These are phyloP conservation scores for Primulina tabacum DNA, from an alignment of 257 asterid species.

Conservation along the genomic window DNA sequence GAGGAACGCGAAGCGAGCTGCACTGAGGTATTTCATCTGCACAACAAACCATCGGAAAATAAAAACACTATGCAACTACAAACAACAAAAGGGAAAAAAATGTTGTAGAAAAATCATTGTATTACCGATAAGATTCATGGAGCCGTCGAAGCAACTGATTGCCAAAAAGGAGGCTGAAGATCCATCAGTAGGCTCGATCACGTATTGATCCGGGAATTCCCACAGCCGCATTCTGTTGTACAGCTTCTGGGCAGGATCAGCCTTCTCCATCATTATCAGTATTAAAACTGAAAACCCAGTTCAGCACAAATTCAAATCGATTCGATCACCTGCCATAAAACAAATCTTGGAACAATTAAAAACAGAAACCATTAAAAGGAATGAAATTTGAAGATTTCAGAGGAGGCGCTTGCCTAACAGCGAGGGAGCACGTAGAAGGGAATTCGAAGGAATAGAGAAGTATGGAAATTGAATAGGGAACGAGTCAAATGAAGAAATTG, in stretches of 20 bases:
- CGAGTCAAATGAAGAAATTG: not conserved
- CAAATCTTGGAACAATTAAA: not conserved
- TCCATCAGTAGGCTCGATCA: slow-evolving; percentile 91
- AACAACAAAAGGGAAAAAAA: not conserved
- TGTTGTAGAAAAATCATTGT: not conserved
- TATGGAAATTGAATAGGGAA: not conserved
- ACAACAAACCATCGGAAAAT: not conserved
- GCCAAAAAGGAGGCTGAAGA: slow-evolving; percentile 56
- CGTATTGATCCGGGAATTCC: slow-evolving; percentile 90
- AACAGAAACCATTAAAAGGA: slow-evolving; percentile 8
- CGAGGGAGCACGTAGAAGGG: not conserved
- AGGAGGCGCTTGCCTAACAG: not conserved
- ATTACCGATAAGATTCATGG: slow-evolving; percentile 63
- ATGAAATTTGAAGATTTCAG: not conserved
- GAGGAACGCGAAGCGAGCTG: slow-evolving; percentile 59
- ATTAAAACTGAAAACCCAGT: slow-evolving; percentile 21
- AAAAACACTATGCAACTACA: not conserved
- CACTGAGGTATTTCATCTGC: slow-evolving; percentile 63
- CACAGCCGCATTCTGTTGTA: slow-evolving; percentile 78
- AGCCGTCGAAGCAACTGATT: slow-evolving; percentile 74
- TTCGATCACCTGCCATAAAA: slow-evolving; percentile 18
- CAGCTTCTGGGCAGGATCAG: slow-evolving; percentile 72
- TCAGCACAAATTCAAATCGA: slow-evolving; percentile 16
- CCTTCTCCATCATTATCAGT: slow-evolving; percentile 61
- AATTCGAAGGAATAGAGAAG: not conserved